Evolutionary conservation across 208 protist species (phyloP).

Genomic region (Porcisia deanei): DNA sequence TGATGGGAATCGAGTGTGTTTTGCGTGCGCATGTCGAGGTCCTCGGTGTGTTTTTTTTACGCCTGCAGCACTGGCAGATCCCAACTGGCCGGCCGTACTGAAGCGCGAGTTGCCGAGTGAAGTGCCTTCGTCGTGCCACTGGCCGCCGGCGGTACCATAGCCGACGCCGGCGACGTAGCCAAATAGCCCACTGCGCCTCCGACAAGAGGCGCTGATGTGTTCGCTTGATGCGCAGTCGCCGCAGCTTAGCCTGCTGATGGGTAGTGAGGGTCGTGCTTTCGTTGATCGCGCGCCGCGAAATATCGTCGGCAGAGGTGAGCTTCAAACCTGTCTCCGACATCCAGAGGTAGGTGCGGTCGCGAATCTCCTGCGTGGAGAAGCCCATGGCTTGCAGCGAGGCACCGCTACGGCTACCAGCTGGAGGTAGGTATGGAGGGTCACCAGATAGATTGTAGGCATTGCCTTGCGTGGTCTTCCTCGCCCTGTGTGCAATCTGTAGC

Average conservation of each 20-base stretch:
- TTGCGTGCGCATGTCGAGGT: neutral
- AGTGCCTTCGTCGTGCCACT: conserved; percentile 15
- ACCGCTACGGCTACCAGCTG: neutral
- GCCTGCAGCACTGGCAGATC: conserved; percentile 34
- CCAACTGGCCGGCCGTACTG: conserved; percentile 22
- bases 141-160: conserved; percentile 45
- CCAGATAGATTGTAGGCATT: neutral
- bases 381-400: conserved; percentile 8
- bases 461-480: neutral
- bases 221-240: conserved; percentile 29
- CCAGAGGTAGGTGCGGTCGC: conserved; percentile 30
- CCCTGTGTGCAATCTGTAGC: neutral
- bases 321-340: conserved; percentile 2
- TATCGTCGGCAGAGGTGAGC: neutral
- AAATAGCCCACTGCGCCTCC: conserved; percentile 41
- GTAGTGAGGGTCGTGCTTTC: neutral
- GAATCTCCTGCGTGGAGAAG: conserved; percentile 27
- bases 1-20: neutral
- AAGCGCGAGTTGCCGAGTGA: conserved; percentile 16
- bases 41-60: neutral
- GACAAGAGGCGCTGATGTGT: conserved; percentile 44
- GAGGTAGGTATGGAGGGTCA: neutral
- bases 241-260: conserved; percentile 15
- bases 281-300: neutral
- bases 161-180: conserved; percentile 43